Evolutionary conservation across 768 basidiomycete species (phyloP).

Genomic region (Tulasnella sp.): DNA sequence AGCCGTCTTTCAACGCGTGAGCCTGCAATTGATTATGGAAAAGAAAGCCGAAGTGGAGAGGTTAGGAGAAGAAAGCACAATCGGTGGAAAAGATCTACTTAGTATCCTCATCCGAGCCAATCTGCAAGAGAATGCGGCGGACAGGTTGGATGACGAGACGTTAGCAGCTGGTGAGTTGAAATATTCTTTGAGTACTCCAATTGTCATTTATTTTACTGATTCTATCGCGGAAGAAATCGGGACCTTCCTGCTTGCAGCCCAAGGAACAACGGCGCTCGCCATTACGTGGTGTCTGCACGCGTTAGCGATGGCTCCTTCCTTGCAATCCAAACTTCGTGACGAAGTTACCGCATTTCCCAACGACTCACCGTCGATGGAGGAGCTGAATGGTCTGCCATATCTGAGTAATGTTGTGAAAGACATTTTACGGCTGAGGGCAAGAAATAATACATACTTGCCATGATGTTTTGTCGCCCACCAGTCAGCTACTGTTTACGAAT

Average conservation of each 20-base stretch:
- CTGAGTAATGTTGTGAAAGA: constrained; percentile 31
- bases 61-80: not conserved
- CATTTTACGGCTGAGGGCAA: constrained; percentile 35
- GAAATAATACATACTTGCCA: too few relatives aligned
- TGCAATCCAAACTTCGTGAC: constrained; percentile 44
- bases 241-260: constrained; percentile 47
- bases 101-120: constrained; percentile 44
- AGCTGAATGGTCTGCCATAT: constrained; percentile 22
- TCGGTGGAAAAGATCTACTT: constrained; percentile 36
- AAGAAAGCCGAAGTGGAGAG: constrained; percentile 24
- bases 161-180: constrained; percentile 38
- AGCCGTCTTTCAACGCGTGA: not conserved
- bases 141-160: constrained; percentile 38
- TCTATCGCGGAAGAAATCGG: constrained; percentile 32
- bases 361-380: constrained; percentile 19
- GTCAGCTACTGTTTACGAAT: too few relatives aligned
- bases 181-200: too few relatives aligned
- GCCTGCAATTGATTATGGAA: constrained; percentile 19
- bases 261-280: not conserved
- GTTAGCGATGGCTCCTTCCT: constrained; percentile 31
- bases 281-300: not conserved
- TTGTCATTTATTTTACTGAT: too few relatives aligned
- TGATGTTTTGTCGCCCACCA: too few relatives aligned
- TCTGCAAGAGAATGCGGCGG: constrained; percentile 35
- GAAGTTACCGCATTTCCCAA: constrained; percentile 22